Evolutionary conservation across 768 basidiomycete genomes (phyloP).

Genomic region (Nidula microcarpa): DNA sequence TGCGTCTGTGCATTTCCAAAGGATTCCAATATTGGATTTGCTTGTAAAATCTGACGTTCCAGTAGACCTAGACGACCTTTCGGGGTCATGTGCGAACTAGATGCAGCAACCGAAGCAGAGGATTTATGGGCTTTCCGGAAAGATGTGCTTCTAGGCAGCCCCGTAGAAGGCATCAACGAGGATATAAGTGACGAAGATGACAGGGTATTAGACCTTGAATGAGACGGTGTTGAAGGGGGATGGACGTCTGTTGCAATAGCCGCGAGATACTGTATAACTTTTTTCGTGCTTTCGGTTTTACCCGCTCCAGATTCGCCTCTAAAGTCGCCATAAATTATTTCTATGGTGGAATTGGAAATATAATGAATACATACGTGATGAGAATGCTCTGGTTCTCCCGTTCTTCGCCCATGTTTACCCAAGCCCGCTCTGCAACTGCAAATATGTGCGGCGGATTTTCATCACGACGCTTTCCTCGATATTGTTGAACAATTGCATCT

Average conservation of each 20-base stretch:
- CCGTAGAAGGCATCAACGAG: conserved; percentile 57
- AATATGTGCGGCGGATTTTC: conserved; percentile 97
- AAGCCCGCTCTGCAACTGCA: conserved; percentile 94
- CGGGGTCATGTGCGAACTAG: conserved; percentile 44
- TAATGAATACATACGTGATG: conserved; percentile 72
- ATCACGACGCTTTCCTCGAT: conserved; percentile 81
- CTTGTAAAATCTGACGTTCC: conserved; percentile 95
- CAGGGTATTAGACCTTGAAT: conserved; percentile 66
- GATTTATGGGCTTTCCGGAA: conserved; percentile 51
- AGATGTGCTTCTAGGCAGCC: conserved; percentile 66
- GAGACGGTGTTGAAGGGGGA: conserved; percentile 48
- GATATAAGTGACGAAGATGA: conserved; percentile 39
- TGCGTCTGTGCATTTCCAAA: conserved; percentile 99
- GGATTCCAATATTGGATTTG: conserved; percentile 95
- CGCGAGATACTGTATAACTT: conserved; percentile 98
- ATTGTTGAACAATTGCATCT: conserved; percentile 83
- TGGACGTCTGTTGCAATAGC: conserved; percentile 89
- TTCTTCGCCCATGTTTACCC: conserved; percentile 98
- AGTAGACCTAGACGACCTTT: conserved; percentile 82
- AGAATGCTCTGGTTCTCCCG: conserved; percentile 96
- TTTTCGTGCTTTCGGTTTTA: conserved; percentile 99
- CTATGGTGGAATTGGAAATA: too few species aligned
- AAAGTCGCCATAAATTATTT: background rate
- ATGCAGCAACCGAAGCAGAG: conserved; percentile 41
- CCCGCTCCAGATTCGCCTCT: conserved; percentile 99